Percentiles rank a stretch among this genome's conserved stretches.
Conservation (phyloP, 805 yeast genomes). For the Wickerhamomyces ciferrii region DNA sequence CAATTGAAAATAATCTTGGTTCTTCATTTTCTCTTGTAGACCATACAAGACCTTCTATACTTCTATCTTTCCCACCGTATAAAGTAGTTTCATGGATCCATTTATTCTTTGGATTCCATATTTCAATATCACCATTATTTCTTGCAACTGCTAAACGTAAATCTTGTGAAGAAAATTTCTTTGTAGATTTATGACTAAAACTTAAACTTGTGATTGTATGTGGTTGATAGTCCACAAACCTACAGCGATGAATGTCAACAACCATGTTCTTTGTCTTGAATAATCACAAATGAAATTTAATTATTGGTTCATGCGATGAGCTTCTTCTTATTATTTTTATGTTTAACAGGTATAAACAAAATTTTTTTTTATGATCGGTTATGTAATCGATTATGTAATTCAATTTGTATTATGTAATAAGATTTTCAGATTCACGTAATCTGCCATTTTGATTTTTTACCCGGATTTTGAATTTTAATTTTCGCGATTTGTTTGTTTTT, state of each 20-base stretch:
- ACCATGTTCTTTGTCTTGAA: background rate
- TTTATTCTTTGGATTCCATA: constrained; percentile 82
- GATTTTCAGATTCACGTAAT: too few species aligned
- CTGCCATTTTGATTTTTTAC: too few species aligned
- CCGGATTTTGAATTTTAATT: too few species aligned
- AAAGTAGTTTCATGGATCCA: constrained; percentile 78
- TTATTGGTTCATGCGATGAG: constrained; percentile 7
- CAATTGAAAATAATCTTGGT: constrained; percentile 82
- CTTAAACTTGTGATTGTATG: constrained; percentile 78
- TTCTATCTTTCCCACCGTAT: constrained; percentile 75
- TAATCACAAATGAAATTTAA: too few species aligned
- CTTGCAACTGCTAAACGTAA: constrained; percentile 87
- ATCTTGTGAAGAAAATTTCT: constrained; percentile 42
- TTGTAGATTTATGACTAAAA: constrained; percentile 59
- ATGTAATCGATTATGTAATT: too few species aligned
- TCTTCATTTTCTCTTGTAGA: constrained; percentile 39
- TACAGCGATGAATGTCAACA: constrained; percentile 65
- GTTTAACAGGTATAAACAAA: too few species aligned
- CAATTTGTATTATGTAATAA: too few species aligned
- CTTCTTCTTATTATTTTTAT: background rate
- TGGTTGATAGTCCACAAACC: constrained; percentile 86
- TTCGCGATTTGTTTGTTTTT: too few species aligned
- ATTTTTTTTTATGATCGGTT: constrained; percentile 3
- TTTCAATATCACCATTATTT: constrained; percentile 90
- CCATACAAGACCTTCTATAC: constrained; percentile 92